Percentiles rank a stretch among this genome's conserved stretches.
Evolutionary conservation across 2,329 filamentous ascomycete genomes (phyloP).

Genomic region (Rhynchosporium agropyri): DNA sequence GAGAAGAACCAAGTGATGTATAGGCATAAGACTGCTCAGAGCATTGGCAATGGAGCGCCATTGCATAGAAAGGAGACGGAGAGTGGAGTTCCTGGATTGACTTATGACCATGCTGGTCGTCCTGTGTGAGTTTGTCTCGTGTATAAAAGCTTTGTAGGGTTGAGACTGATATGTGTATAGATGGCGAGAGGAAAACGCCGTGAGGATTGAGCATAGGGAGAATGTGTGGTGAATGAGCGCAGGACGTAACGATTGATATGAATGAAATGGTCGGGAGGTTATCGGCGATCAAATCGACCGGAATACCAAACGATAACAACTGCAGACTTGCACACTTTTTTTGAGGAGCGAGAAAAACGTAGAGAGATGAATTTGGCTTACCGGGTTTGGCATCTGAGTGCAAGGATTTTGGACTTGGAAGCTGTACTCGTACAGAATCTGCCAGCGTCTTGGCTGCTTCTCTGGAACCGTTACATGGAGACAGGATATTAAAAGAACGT

Average conservation of each 20-base stretch:
- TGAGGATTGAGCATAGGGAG: conserved; percentile 22
- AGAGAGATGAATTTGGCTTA: too few relatives aligned
- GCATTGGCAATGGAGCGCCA: conserved; percentile 18
- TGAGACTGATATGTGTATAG: conserved; percentile 16
- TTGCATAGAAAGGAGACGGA: conserved; percentile 26
- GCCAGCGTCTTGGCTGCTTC: too few relatives aligned
- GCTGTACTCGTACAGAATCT: too few relatives aligned
- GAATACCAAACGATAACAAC: neutral
- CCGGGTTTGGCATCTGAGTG: too few relatives aligned
- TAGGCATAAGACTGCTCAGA: conserved; percentile 2
- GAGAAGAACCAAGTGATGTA: neutral
- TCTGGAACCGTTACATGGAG: too few relatives aligned
- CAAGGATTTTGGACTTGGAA: too few relatives aligned
- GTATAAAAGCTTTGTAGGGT: neutral
- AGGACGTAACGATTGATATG: neutral
- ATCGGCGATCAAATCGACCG: neutral
- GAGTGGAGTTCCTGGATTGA: conserved; percentile 29
- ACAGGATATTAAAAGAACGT: too few relatives aligned
- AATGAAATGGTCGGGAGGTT: neutral
- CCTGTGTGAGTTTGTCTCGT: conserved; percentile 28
- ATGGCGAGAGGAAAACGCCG: conserved; percentile 28
- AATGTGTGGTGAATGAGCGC: conserved; percentile 14
- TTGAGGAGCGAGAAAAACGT: too few relatives aligned
- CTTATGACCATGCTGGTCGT: conserved; percentile 32
- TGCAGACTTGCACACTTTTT: too few relatives aligned